These are phyloP conservation scores for Psilocybe cubensis DNA, from an alignment of 768 basidiomycete species.

Conservation along the genomic window DNA sequence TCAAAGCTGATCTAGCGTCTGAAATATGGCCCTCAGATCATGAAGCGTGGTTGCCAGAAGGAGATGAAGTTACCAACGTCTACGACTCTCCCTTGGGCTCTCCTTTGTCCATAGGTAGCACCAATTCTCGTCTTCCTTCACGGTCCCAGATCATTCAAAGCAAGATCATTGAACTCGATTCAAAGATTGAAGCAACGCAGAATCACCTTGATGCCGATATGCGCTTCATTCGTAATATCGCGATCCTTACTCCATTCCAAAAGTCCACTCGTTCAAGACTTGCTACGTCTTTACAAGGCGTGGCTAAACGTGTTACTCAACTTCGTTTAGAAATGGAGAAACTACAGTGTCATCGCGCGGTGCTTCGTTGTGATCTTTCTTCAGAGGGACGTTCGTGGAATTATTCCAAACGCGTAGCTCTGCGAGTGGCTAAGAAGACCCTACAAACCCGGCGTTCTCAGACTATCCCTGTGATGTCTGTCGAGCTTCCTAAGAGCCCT, in stretches of 20 bases:
- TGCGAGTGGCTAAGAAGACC: conserved; percentile 72
- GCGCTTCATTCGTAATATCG: conserved; percentile 79
- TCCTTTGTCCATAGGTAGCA: conserved; percentile 24
- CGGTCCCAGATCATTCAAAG: conserved; percentile 60
- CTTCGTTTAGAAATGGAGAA: conserved; percentile 76
- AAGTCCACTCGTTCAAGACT: conserved; percentile 82
- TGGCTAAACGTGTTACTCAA: conserved; percentile 67
- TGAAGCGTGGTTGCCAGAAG: conserved; percentile 16
- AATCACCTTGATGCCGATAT: conserved; percentile 68
- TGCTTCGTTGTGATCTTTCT: conserved; percentile 76
- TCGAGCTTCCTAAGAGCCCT: conserved; percentile 33
- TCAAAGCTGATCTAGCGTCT: conserved; percentile 83
- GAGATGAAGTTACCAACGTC: conserved; percentile 5
- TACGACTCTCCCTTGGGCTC: conserved; percentile 18
- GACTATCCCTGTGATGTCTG: conserved; percentile 38
- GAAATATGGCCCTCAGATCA: conserved; percentile 37
- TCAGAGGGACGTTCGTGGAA: conserved; percentile 71
- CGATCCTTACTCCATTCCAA: conserved; percentile 87
- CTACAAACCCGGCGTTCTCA: conserved; percentile 49
- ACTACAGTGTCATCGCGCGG: conserved; percentile 73
- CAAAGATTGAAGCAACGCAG: conserved; percentile 54
- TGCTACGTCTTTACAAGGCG: conserved; percentile 55
- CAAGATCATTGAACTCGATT: conserved; percentile 69
- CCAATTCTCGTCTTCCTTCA: conserved; percentile 42
- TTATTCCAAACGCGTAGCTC: conserved; percentile 67